These are phyloP conservation scores for Citrullus amarus DNA, from an alignment of 306 rosid species.

Conservation along the genomic window DNA sequence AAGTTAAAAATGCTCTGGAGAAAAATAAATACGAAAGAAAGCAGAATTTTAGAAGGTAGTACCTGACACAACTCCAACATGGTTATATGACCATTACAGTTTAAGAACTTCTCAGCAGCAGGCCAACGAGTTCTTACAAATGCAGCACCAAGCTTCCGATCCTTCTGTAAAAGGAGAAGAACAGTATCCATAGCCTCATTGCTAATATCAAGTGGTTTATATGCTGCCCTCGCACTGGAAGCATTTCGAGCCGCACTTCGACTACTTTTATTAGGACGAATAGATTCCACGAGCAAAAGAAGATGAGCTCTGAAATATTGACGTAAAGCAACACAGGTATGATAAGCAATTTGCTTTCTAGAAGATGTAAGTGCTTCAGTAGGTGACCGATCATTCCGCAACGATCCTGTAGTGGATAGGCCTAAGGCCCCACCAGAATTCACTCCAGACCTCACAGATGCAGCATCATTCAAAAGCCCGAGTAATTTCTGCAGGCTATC, in stretches of 20 bases:
- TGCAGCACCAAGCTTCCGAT: conserved; percentile 84
- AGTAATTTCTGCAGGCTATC: conserved; percentile 80
- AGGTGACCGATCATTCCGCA: conserved; percentile 76
- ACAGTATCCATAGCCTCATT: conserved; percentile 86
- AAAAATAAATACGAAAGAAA: neutral
- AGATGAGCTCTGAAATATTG: conserved; percentile 97
- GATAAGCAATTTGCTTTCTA: conserved; percentile 94
- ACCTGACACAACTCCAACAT: conserved; percentile 99
- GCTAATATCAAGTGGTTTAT: conserved; percentile 91
- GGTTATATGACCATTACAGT: conserved; percentile 67
- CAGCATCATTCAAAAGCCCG: conserved; percentile 76
- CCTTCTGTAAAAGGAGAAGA: conserved; percentile 80
- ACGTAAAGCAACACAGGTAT: conserved; percentile 82
- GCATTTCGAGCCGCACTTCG: conserved; percentile 73
- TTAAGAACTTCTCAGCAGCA: conserved; percentile 70
- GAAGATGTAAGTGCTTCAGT: conserved; percentile 86
- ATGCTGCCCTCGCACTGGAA: conserved; percentile 78
- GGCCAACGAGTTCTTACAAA: conserved; percentile 91
- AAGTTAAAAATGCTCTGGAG: neutral
- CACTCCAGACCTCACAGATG: conserved; percentile 78
- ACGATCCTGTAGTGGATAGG: conserved; percentile 49
- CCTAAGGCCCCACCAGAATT: conserved; percentile 74
- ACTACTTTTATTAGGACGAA: conserved; percentile 85
- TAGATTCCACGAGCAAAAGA: conserved; percentile 68
- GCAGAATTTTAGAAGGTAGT: conserved; percentile 8